Conservation (phyloP, 352 stramenopile species). For the Saprolegnia parasitica region DNA sequence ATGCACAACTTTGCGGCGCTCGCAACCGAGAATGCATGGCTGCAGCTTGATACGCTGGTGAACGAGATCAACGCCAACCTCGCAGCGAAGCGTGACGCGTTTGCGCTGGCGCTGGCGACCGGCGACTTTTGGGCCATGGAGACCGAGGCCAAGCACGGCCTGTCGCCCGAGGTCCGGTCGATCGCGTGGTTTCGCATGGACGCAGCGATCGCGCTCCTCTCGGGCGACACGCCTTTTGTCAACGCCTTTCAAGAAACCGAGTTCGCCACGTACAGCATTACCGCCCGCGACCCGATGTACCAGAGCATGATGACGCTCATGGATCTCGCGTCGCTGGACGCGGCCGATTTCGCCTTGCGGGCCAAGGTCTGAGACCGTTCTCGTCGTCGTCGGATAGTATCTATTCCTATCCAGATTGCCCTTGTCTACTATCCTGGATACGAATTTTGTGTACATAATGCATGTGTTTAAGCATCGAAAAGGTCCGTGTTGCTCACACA, state of each 20-base stretch:
- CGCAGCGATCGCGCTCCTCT: conserved; percentile 46
- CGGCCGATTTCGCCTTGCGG: background rate
- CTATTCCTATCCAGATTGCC: no score
- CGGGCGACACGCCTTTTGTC: conserved; percentile 32
- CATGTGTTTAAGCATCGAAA: no score
- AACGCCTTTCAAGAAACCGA: conserved; percentile 43
- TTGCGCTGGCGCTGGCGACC: conserved; percentile 33
- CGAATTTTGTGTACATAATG: no score
- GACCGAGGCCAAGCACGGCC: conserved; percentile 38
- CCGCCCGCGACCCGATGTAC: conserved; percentile 48
- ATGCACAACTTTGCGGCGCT: conserved; percentile 71
- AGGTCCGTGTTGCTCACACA: no score
- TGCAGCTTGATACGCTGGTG: conserved; percentile 32
- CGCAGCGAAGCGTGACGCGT: conserved; percentile 37
- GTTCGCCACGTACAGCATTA: conserved; percentile 38
- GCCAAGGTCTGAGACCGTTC: background rate
- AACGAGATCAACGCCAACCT: conserved; percentile 42
- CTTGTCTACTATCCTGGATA: no score
- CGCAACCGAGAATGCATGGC: conserved; percentile 52
- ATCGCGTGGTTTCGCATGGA: conserved; percentile 56
- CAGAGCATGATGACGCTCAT: conserved; percentile 45
- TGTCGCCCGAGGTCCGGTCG: conserved; percentile 52
- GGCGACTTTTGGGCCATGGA: conserved; percentile 43
- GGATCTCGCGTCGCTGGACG: conserved; percentile 33
- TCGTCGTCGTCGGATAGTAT: no score